These are phyloP conservation scores for Rhododendron molle DNA, from an alignment of 148 eudicot genomes.

Conservation along the genomic window DNA sequence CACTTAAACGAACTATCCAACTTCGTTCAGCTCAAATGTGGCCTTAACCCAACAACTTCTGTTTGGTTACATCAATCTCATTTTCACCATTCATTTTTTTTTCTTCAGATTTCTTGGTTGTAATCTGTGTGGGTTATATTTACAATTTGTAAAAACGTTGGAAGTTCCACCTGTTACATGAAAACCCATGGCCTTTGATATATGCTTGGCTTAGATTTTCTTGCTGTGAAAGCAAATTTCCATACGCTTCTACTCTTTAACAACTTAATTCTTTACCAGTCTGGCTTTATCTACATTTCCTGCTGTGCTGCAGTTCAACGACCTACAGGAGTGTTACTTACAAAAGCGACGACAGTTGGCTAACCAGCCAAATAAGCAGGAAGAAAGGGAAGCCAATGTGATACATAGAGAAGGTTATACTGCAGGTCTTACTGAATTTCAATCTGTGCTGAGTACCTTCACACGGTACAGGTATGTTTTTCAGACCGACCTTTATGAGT, in stretches of 20 bases:
- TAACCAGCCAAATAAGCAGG: slow-evolving; percentile 30
- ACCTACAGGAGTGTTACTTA: slow-evolving; percentile 61
- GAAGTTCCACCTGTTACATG: neutral
- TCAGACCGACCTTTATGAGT: neutral
- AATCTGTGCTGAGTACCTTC: slow-evolving; percentile 55
- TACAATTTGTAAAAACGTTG: neutral
- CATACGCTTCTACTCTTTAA: neutral
- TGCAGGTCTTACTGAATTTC: slow-evolving; percentile 55
- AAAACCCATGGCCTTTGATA: neutral
- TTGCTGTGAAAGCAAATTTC: slow-evolving; percentile 9
- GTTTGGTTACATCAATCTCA: neutral
- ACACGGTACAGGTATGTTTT: slow-evolving; percentile 51
- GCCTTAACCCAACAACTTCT: neutral
- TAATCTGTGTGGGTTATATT: neutral
- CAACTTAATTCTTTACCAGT: neutral
- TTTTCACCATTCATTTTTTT: neutral
- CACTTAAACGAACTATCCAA: neutral
- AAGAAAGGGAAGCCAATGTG: slow-evolving; percentile 34
- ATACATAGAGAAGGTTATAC: slow-evolving; percentile 49
- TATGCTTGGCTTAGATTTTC: neutral
- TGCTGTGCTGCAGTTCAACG: slow-evolving; percentile 41
- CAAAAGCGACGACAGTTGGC: slow-evolving; percentile 54
- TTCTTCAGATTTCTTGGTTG: neutral
- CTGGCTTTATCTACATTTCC: slow-evolving; percentile 1
- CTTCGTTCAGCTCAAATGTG: neutral